phyloP scores from a whole-genome alignment of 768 basidiomycete genomes.

The Lactarius pseudohatsudake region DNA sequence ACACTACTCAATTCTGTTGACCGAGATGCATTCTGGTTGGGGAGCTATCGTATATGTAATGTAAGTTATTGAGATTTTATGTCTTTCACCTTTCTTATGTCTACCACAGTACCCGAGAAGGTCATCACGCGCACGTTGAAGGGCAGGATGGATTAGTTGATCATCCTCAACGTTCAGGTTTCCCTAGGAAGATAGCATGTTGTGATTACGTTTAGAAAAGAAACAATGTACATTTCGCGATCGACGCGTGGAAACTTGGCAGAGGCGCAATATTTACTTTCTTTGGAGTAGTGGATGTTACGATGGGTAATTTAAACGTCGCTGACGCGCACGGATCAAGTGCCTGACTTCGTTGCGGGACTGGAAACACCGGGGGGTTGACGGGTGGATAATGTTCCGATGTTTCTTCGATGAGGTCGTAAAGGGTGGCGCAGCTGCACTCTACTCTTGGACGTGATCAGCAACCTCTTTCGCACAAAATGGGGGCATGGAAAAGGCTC shows the following conservation, averaged over 20 bases:
- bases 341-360: neutral
- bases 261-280: neutral
- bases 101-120: slow-evolving; percentile 60
- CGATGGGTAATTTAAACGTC: no score
- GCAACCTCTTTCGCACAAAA: neutral
- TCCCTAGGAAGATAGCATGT: slow-evolving; percentile 4
- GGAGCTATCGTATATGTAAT: slow-evolving; percentile 94
- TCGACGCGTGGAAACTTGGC: no score
- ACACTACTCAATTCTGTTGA: slow-evolving; percentile 94
- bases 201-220: slow-evolving; percentile 3
- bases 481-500: neutral
- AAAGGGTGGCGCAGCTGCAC: slow-evolving; percentile 8
- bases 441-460: slow-evolving; percentile 6
- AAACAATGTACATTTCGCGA: slow-evolving; percentile 14
- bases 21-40: slow-evolving; percentile 97
- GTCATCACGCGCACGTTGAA: slow-evolving; percentile 85
- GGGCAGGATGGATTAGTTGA: slow-evolving; percentile 81
- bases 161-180: slow-evolving; percentile 14
- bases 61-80: slow-evolving; percentile 49
- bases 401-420: slow-evolving; percentile 7
- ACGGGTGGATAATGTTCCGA: slow-evolving; percentile 13
- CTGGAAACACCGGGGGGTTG: neutral
- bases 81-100: slow-evolving; percentile 21
- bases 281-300: neutral
- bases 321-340: no score